A percentile compares a stretch with the other conserved stretches of the same genome.
Conservation (phyloP, 345 rosid genomes). For the Alliaria petiolata region DNA sequence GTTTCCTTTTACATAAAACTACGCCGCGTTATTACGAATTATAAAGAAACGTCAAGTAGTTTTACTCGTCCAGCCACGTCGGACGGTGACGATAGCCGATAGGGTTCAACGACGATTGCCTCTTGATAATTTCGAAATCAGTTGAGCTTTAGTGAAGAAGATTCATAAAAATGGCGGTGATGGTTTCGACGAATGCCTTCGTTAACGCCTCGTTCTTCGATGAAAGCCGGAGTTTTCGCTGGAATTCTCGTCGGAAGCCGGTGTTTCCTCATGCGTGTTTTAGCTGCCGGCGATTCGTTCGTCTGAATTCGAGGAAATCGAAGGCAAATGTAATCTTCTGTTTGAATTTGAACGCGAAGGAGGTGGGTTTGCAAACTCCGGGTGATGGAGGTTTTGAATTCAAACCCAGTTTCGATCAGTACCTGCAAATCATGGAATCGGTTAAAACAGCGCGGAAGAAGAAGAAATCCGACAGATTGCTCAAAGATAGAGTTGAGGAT, state of each 20-base stretch:
- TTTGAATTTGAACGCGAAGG: conserved; percentile 32
- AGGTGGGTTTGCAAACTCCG: conserved; percentile 3
- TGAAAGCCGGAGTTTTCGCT: not conserved
- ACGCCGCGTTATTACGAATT: not conserved
- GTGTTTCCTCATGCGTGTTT: conserved; percentile 23
- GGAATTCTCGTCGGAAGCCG: conserved; percentile 15
- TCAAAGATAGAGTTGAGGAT: conserved; percentile 19
- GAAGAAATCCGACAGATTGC: conserved; percentile 31
- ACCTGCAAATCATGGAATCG: conserved; percentile 75
- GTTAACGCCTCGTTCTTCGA: not conserved
- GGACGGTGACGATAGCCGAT: conserved; percentile 17
- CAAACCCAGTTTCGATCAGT: conserved; percentile 71
- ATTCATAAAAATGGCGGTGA: conserved; percentile 22
- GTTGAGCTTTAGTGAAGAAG: not conserved
- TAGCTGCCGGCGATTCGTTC: conserved; percentile 30
- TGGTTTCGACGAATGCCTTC: conserved; percentile 18
- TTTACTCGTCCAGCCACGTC: not conserved
- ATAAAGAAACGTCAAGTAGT: conserved; percentile 13
- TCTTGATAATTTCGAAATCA: not conserved
- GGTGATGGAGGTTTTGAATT: conserved; percentile 51
- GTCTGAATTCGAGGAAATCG: conserved; percentile 21
- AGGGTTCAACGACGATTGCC: conserved; percentile 21
- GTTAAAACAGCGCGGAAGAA: conserved; percentile 48
- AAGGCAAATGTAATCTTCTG: conserved; percentile 27
- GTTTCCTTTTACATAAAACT: not conserved